Evolutionary conservation across 2,329 filamentous ascomycete species (phyloP).

Genomic region (Alternaria sp.): DNA sequence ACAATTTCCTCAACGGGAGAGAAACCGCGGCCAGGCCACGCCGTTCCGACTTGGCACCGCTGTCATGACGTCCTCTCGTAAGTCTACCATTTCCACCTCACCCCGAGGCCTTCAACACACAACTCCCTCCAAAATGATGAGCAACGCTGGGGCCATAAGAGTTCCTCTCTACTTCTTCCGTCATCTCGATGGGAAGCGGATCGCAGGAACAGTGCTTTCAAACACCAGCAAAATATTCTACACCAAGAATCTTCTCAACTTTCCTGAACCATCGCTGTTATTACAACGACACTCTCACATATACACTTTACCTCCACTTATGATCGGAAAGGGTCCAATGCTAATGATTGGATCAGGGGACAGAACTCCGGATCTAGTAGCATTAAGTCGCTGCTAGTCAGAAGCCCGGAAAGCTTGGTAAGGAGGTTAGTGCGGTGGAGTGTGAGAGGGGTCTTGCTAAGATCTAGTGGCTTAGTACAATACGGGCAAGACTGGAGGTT

Average conservation of each 20-base stretch:
- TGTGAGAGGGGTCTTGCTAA: background rate
- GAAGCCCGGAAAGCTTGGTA: background rate
- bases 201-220: slow-evolving; percentile 35
- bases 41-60: background rate
- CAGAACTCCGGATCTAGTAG: background rate
- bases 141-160: slow-evolving; percentile 48
- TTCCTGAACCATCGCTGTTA: slow-evolving; percentile 20
- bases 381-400: background rate
- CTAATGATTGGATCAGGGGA: slow-evolving; percentile 10
- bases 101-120: background rate
- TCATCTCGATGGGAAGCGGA: slow-evolving; percentile 3
- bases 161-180: slow-evolving; percentile 21
- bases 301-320: background rate
- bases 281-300: background rate
- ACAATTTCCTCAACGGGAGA: too few species aligned
- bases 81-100: background rate
- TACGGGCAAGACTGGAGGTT: background rate
- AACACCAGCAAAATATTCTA: slow-evolving; percentile 27
- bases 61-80: background rate
- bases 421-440: background rate
- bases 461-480: background rate
- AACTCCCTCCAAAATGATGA: slow-evolving; percentile 34
- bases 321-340: background rate
- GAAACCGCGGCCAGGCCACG: too few species aligned
- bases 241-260: slow-evolving; percentile 35